Evolutionary conservation across 1,139 yeast species (phyloP).

Genomic region (Suhomyces chickasaworum): DNA sequence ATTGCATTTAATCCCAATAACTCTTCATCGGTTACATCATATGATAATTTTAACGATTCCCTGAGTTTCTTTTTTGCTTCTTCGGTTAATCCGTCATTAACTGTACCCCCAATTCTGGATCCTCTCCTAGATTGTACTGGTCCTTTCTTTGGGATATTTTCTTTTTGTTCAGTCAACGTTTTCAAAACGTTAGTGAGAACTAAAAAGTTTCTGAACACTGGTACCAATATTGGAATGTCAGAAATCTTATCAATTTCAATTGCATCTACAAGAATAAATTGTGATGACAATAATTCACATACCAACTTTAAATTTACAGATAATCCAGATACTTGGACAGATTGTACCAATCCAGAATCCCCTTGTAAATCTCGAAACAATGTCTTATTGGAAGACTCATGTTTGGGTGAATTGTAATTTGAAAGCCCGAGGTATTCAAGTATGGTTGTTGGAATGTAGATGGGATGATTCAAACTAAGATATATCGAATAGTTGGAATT

Average conservation of each 20-base stretch:
- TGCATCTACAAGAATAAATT: constrained; percentile 24
- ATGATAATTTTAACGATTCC: constrained; percentile 39
- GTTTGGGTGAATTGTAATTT: constrained; percentile 14
- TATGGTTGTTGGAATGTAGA: constrained; percentile 31
- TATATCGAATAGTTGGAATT: constrained; percentile 22
- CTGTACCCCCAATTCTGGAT: constrained; percentile 10
- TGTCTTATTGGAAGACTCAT: constrained; percentile 7
- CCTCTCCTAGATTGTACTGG: constrained; percentile 13
- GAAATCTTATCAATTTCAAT: constrained; percentile 26
- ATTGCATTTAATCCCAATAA: constrained; percentile 39
- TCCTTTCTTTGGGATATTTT: background rate
- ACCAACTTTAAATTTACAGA: constrained; percentile 9
- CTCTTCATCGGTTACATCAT: constrained; percentile 45
- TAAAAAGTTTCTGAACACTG: constrained; percentile 35
- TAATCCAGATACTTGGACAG: background rate
- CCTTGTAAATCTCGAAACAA: constrained; percentile 24
- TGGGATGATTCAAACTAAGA: constrained; percentile 27
- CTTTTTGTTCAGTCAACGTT: constrained; percentile 5
- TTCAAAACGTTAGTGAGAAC: constrained; percentile 28
- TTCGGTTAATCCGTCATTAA: constrained; percentile 17
- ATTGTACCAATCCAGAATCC: constrained; percentile 18
- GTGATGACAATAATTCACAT: constrained; percentile 13
- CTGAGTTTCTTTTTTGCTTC: constrained; percentile 35
- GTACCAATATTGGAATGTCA: constrained; percentile 30
- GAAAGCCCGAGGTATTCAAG: constrained; percentile 34